Evolutionary conservation across 1,284 basidiomycete species (phyloP).

Genomic region (Ceratobasidium sp.): DNA sequence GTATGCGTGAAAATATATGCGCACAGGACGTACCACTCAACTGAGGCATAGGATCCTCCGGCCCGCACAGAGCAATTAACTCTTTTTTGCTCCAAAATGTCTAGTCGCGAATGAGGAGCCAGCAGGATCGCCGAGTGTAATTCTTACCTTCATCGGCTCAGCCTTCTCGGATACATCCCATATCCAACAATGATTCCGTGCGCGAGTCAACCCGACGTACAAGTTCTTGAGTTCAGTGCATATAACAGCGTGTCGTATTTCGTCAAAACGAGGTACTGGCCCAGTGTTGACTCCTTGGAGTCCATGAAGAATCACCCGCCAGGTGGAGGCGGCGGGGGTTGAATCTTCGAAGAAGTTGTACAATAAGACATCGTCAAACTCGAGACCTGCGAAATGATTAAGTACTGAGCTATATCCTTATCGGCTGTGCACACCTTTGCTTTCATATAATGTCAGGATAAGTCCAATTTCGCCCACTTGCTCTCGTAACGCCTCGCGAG

Average conservation of each 20-base stretch:
- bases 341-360: constrained; percentile 50
- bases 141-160: constrained; percentile 46
- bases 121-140: background rate
- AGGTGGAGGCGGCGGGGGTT: constrained; percentile 13
- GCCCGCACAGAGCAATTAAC: constrained; percentile 62
- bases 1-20: background rate
- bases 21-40: constrained; percentile 57
- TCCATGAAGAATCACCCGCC: constrained; percentile 31
- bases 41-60: constrained; percentile 62
- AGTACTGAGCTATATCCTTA: background rate
- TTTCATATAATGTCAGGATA: constrained; percentile 77
- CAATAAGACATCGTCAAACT: constrained; percentile 49
- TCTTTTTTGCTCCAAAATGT: constrained; percentile 62
- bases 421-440: constrained; percentile 69
- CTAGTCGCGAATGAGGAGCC: constrained; percentile 2
- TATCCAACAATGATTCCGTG: constrained; percentile 47
- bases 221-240: constrained; percentile 46
- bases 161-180: constrained; percentile 43
- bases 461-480: constrained; percentile 74
- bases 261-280: constrained; percentile 24
- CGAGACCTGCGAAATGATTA: constrained; percentile 41
- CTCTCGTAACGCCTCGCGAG: constrained; percentile 63
- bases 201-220: constrained; percentile 47
- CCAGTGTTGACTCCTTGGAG: constrained; percentile 28
- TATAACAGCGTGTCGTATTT: constrained; percentile 44